Percentiles rank a stretch among this genome's conserved stretches.
phyloP scores from a whole-genome alignment of 768 basidiomycete species.

The Goffeauzyma gilvescens region DNA sequence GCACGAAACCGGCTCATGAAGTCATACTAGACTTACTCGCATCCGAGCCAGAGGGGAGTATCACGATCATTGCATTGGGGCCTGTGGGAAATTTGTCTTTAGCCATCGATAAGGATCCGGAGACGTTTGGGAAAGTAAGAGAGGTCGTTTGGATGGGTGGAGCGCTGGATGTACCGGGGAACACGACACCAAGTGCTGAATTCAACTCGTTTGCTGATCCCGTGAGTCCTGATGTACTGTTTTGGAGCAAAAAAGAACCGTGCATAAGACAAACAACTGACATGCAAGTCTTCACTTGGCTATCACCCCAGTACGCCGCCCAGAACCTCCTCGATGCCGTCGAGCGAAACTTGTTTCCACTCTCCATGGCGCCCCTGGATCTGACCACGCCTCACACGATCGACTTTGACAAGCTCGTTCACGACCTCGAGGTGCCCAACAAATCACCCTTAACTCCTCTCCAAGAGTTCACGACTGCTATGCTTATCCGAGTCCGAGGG shows the following conservation, averaged over 20 bases:
- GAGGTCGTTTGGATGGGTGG: conserved; percentile 86
- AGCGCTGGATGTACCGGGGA: conserved; percentile 75
- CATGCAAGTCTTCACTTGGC: no score
- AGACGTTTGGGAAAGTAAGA: conserved; percentile 39
- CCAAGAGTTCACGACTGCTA: conserved; percentile 46
- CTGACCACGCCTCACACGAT: conserved; percentile 64
- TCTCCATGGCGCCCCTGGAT: conserved; percentile 51
- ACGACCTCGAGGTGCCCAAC: conserved; percentile 24
- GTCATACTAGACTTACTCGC: conserved; percentile 28
- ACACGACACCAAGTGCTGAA: conserved; percentile 61
- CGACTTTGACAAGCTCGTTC: conserved; percentile 45
- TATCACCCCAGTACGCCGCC: conserved; percentile 47
- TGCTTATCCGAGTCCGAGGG: conserved; percentile 54
- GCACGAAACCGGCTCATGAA: conserved; percentile 17
- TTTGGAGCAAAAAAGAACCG: neutral
- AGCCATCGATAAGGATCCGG: conserved; percentile 42
- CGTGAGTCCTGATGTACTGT: no score
- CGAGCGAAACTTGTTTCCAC: conserved; percentile 32
- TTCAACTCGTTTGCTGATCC: conserved; percentile 73
- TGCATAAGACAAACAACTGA: neutral
- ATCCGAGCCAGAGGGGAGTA: conserved; percentile 19
- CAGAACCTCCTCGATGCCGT: conserved; percentile 42
- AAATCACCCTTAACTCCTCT: conserved; percentile 34
- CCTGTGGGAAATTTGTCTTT: conserved; percentile 57
- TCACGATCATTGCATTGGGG: conserved; percentile 30